These are phyloP conservation scores for Scedosporium aurantiacum DNA, from an alignment of 2,329 filamentous ascomycete genomes.

Conservation along the genomic window DNA sequence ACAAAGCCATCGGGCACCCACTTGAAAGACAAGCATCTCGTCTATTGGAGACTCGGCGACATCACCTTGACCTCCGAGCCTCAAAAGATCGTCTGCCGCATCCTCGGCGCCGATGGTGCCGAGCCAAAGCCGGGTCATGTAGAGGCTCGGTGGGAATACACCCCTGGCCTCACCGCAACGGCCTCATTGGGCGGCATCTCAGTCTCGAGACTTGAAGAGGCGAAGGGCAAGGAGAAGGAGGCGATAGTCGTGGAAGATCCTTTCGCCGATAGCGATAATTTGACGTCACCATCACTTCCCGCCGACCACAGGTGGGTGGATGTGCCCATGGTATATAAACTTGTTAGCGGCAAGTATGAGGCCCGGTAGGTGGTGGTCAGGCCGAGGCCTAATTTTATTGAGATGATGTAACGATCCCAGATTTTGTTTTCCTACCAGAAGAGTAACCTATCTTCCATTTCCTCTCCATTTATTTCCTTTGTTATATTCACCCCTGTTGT, in stretches of 20 bases:
- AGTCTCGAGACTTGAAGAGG: constrained; percentile 42
- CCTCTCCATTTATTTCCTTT: neutral
- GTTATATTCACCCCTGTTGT: neutral
- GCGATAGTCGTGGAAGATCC: constrained; percentile 38
- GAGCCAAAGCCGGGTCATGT: constrained; percentile 63
- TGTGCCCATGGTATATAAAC: constrained; percentile 53
- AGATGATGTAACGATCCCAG: neutral
- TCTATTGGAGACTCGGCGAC: constrained; percentile 74
- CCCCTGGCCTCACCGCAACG: constrained; percentile 18
- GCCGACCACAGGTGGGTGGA: constrained; percentile 47
- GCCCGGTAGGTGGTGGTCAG: neutral
- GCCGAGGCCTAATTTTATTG: neutral
- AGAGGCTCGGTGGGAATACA: constrained; percentile 71
- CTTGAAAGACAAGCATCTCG: constrained; percentile 61
- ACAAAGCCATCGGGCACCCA: constrained; percentile 74
- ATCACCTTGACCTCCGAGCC: constrained; percentile 55
- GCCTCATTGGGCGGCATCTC: constrained; percentile 48
- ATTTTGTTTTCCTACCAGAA: neutral
- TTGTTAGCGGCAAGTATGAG: constrained; percentile 69
- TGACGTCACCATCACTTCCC: constrained; percentile 11
- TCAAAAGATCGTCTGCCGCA: constrained; percentile 72
- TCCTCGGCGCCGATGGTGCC: constrained; percentile 59
- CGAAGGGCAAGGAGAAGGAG: constrained; percentile 41
- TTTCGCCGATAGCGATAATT: constrained; percentile 46
- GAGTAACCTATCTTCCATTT: neutral